Base-by-base conservation (phyloP, 495 filamentous ascomycete genomes). In the Tricharina praecox region DNA sequence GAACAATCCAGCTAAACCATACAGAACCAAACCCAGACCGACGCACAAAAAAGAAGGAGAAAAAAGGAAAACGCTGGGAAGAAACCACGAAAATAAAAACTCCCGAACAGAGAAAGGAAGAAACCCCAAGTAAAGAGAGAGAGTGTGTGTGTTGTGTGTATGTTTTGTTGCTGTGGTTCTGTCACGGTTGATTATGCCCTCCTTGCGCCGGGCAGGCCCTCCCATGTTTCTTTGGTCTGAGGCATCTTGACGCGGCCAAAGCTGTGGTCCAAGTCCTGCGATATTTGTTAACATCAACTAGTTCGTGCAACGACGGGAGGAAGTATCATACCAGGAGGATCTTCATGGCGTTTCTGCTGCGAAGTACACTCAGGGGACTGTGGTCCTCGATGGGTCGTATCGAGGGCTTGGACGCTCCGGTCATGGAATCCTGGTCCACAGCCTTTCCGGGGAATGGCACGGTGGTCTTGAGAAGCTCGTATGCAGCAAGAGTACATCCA, bases 291-390 rank as follows among this genome's bases (percentile, higher is more conserved):
- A 47, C 16, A 33, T 9, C 32, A 28, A 18, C 13, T 16, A 1
- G 0, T 4, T 13, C 4, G 11, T n/a, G 28, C 23, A 9, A 26
- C 20, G 7, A 13, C 13, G 11, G 9, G 4, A 19, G 16, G 15
- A 15, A 23, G 30, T 18, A 34, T 39, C 56, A 39, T 16, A 61
- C 58, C 58, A 97, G 73, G 54, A 97, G 85, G 51, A 96, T 81
- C 70, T 94, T 96, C 54, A 97, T 66, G n/a, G 92, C 90, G 55
- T 95, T 96, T 45, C 86, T 67, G 60, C 82, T 92, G 53, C 90
- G 70, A 50, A 92, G 67, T 60, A 86, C 90, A 11, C 84, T 81
- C 49, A 92, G 72, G 33, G 81, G 73, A 15, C 77, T 76, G 43
- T 68, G 57, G 19, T 72, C 72, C 48, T 73, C 73, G 32, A 59